Base-by-base conservation (phyloP, 2,329 filamentous ascomycete species). In the Pleoardoris graminearum region DNA sequence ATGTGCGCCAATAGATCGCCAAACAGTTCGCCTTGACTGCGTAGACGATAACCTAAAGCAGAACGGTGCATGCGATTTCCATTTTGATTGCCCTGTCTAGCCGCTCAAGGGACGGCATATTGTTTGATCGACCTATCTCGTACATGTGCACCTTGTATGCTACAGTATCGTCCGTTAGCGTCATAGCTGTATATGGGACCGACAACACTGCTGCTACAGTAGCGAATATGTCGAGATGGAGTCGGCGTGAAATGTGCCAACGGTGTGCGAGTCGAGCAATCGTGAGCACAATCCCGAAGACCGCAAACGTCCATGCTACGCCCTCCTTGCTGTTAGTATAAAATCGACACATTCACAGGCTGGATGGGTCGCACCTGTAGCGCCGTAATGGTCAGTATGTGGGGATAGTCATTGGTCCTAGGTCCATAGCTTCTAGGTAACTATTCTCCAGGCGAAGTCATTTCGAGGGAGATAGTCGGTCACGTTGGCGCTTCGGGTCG, bases 21-120 rank as follows among this genome's bases (percentile, higher is more conserved):
- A 57, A 30, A 33, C 54, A 51, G 27, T 43, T 57, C 10, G 54
- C 54, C 36, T 57, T 54, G 36, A 43, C 54, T 4, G 33, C 16
- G 27, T 51, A 57, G 8, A 57, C 32, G 6, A 50, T 25, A 10
- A 46, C 17, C 42, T 37, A 57, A 27, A 54, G 44, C 11, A 54
- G 22, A 8, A 54, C n/a, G 14, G 44, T 47, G 14, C 21, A 41
- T 14, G 44, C 53, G 16, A 49, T n/a, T 14, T 51, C 21, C 30
- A 35, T 39, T 14, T 44, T 42, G 11, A 39, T 33, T 16, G 44
- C 32, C 3, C 8, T n/a, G 7, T 11, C 19, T 5, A 48, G 19
- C 8, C 16, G 10, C 6, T 30, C 42, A 3, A 35, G 16, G 3
- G 42, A 25, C n/a, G 42, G 42, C 12, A 38, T 12, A 14, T 38